Evolutionary conservation across 345 rosid genomes (phyloP), one percentile per base, ranked within the genome.

Genomic region (Eutrema yunnanense): DNA sequence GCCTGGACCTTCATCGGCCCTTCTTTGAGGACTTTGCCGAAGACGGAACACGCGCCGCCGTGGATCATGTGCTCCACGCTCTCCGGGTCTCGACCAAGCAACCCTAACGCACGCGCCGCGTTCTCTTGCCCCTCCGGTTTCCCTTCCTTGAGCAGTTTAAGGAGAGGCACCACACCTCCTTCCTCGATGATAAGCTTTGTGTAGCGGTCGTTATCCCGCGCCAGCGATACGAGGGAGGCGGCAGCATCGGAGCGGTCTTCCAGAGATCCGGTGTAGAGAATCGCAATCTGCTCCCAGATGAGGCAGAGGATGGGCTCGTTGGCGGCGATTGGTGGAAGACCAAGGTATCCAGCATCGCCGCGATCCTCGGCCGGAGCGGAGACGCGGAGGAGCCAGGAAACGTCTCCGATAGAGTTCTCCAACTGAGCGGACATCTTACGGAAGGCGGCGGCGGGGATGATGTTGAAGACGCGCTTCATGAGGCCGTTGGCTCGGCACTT

Each of bases 241-340:
- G 98, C 97, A 2, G 97, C 96, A 19, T 94, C 98, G 70, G 92
- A 82, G 16, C 87, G 85, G 40, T 82, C 89, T 19, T 89, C 95
- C 0, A 80, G 71, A 2, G 91, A 83, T 49, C 97, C 96, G 37
- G 86, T 86, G 70, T 49, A 78, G 59, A 94, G 95, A 50, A 86
- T 87, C 7, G 98, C 97, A 68, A 91, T 86, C 71, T 94, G 98
- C 78, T 94, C 98, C 98, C 98, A 94, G 65, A 94, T 94, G 4
- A 94, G 73, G 68, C 95, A 77, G 6, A 94, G 79, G 81, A 89
- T 94, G 26, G 98, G 98, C 85, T 91, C 98, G 69, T 94, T 94
- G 13, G 96, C 92, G 1, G 97, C 98, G 44, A 94, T 94, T 0
- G 98, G 98, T 0, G 98, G 98, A 57, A 94, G 88, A 13, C 98